These are phyloP conservation scores for Periconia digitata DNA, from an alignment of 2,329 filamentous ascomycete genomes.

Conservation along the genomic window DNA sequence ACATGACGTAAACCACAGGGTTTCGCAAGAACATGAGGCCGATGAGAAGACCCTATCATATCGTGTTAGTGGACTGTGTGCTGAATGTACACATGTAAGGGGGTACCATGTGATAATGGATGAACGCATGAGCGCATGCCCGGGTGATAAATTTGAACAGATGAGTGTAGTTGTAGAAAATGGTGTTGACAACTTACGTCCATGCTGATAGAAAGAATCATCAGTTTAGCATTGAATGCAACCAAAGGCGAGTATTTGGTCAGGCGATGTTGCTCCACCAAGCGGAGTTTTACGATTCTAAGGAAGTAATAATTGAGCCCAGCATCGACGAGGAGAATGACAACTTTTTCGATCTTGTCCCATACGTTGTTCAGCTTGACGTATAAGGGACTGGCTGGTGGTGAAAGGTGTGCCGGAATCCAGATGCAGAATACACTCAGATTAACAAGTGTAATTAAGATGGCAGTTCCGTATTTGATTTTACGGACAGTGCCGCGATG, in stretches of 20 bases:
- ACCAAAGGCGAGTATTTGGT: constrained; percentile 46
- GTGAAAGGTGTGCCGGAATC: constrained; percentile 51
- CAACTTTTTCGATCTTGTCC: constrained; percentile 56
- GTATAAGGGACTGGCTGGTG: constrained; percentile 31
- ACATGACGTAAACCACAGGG: constrained; percentile 44
- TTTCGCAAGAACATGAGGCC: constrained; percentile 44
- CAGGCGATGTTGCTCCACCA: constrained; percentile 43
- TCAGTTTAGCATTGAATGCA: constrained; percentile 45
- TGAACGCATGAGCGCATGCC: neutral
- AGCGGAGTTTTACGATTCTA: constrained; percentile 39
- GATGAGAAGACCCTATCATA: constrained; percentile 37
- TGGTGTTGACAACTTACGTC: constrained; percentile 29
- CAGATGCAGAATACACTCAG: constrained; percentile 58
- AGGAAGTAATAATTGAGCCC: constrained; percentile 58
- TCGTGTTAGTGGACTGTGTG: neutral
- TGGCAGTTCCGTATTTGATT: constrained; percentile 53
- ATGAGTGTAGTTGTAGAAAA: constrained; percentile 2
- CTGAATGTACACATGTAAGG: too few relatives aligned
- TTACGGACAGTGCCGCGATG: constrained; percentile 39
- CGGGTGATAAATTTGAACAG: neutral
- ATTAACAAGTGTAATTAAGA: constrained; percentile 53
- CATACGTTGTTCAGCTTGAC: constrained; percentile 53
- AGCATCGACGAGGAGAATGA: constrained; percentile 55
- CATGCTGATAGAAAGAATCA: constrained; percentile 46
- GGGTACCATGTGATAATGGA: too few relatives aligned